phyloP scores from a whole-genome alignment of 2,329 filamentous ascomycete genomes.

The Colletotrichum sp. region DNA sequence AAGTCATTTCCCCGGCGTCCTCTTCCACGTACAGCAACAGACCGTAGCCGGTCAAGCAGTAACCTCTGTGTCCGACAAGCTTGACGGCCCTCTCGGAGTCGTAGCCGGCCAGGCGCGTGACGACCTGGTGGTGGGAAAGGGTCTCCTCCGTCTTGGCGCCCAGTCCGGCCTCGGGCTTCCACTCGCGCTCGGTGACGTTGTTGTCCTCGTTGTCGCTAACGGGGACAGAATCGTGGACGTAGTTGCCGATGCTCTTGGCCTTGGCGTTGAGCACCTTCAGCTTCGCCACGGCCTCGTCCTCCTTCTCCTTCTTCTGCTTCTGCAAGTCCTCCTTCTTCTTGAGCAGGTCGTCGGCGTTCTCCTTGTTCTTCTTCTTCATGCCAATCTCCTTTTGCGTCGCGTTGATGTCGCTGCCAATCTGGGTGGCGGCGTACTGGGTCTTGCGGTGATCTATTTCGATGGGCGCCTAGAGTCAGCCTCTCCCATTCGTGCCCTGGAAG shows the following conservation, averaged over 20 bases:
- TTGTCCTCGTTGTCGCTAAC: conserved; percentile 84
- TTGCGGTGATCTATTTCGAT: conserved; percentile 31
- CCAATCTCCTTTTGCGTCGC: conserved; percentile 89
- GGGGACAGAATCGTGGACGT: conserved; percentile 88
- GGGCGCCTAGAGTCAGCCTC: not conserved
- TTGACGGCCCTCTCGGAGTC: conserved; percentile 93
- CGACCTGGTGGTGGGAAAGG: conserved; percentile 94
- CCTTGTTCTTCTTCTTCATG: conserved; percentile 92
- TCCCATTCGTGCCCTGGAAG: not conserved
- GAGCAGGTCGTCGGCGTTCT: conserved; percentile 82
- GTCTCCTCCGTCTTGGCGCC: conserved; percentile 70
- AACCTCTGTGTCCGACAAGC: conserved; percentile 92
- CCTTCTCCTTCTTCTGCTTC: conserved; percentile 80
- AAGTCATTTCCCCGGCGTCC: not conserved
- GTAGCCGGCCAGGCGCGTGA: conserved; percentile 86
- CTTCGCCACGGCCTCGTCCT: conserved; percentile 78
- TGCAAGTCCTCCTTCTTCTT: conserved; percentile 79
- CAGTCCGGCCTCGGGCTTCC: conserved; percentile 78
- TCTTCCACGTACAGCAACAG: conserved; percentile 65
- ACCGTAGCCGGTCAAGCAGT: conserved; percentile 89
- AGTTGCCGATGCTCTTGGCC: conserved; percentile 85
- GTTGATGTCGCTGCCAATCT: conserved; percentile 87
- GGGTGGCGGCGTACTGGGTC: conserved; percentile 77
- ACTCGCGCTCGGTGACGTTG: conserved; percentile 78
- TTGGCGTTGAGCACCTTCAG: conserved; percentile 67